phyloP scores from a whole-genome alignment of 1,284 basidiomycete genomes.

The Puccinia hordei region DNA sequence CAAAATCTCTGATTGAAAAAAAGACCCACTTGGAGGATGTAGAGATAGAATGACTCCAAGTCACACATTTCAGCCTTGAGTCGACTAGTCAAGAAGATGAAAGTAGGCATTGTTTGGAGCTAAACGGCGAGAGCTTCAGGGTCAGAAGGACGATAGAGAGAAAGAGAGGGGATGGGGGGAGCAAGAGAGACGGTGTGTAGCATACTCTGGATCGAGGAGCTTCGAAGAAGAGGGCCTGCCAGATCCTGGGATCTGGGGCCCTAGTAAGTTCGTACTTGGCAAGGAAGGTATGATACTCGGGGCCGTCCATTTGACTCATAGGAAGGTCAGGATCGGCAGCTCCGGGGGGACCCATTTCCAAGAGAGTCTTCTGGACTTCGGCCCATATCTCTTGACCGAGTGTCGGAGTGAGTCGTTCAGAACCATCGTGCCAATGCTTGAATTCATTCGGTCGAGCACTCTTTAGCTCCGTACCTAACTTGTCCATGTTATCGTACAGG shows the following conservation, averaged over 20 bases:
- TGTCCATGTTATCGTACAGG: conserved; percentile 77
- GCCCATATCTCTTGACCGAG: conserved; percentile 76
- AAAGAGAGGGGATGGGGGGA: background rate
- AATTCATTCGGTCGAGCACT: conserved; percentile 56
- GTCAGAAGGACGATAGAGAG: no score
- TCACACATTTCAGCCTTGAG: conserved; percentile 50
- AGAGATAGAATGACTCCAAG: conserved; percentile 49
- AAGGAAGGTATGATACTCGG: conserved; percentile 39
- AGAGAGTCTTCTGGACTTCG: conserved; percentile 71
- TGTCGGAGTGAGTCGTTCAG: conserved; percentile 60
- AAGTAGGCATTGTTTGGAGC: conserved; percentile 39
- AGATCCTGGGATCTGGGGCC: conserved; percentile 41
- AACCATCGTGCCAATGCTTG: conserved; percentile 56
- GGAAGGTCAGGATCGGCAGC: conserved; percentile 63
- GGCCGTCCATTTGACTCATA: conserved; percentile 6
- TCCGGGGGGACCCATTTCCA: conserved; percentile 72
- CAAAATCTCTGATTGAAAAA: background rate
- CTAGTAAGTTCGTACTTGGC: conserved; percentile 39
- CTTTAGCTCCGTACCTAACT: conserved; percentile 77
- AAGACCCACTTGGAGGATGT: conserved; percentile 38
- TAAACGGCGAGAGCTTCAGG: background rate
- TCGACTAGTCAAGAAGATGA: conserved; percentile 31
- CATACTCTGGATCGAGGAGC: conserved; percentile 42
- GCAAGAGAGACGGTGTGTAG: background rate
- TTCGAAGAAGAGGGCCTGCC: conserved; percentile 43